A percentile compares a stretch with the other conserved stretches of the same genome.
Conservation (phyloP, 2,329 filamentous ascomycete genomes). For the Exserohilum rostratum region DNA sequence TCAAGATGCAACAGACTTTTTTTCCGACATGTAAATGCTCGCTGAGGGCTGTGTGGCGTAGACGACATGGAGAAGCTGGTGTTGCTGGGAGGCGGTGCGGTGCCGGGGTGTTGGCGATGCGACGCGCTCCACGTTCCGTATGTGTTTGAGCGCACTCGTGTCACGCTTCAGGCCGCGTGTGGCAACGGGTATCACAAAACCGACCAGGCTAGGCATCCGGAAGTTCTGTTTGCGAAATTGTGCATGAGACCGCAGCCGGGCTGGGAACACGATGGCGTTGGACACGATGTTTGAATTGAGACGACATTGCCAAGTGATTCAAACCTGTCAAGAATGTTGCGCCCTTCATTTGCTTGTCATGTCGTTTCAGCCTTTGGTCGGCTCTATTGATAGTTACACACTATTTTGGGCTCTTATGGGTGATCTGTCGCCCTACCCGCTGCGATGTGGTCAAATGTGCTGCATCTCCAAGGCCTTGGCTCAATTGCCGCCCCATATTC, state of each 20-base stretch:
- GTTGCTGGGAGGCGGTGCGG: constrained; percentile 19
- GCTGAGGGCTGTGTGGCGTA: background rate
- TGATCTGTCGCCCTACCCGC: constrained; percentile 3
- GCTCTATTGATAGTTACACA: background rate
- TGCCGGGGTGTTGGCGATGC: constrained; percentile 27
- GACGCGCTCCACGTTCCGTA: constrained; percentile 45
- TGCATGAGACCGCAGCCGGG: constrained; percentile 3
- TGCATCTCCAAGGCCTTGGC: background rate
- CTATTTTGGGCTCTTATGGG: background rate
- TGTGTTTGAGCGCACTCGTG: constrained; percentile 38
- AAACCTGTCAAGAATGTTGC: constrained; percentile 15
- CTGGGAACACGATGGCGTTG: background rate
- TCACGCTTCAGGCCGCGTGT: constrained; percentile 27
- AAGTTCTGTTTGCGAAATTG: constrained; percentile 34
- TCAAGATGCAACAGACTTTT: background rate
- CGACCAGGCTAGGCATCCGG: constrained; percentile 16
- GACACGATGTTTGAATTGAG: constrained; percentile 10
- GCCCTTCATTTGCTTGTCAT: constrained; percentile 13
- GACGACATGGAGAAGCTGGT: constrained; percentile 6
- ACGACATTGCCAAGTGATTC: constrained; percentile 12
- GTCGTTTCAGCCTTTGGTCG: background rate
- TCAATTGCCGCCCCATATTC: background rate
- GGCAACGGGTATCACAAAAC: constrained; percentile 10
- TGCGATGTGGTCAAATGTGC: background rate
- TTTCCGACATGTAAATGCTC: background rate